A percentile compares a stretch with the other conserved stretches of the same genome.
phyloP scores from a whole-genome alignment of 2,329 filamentous ascomycete species.

The Rhexocercosporidium sp. region DNA sequence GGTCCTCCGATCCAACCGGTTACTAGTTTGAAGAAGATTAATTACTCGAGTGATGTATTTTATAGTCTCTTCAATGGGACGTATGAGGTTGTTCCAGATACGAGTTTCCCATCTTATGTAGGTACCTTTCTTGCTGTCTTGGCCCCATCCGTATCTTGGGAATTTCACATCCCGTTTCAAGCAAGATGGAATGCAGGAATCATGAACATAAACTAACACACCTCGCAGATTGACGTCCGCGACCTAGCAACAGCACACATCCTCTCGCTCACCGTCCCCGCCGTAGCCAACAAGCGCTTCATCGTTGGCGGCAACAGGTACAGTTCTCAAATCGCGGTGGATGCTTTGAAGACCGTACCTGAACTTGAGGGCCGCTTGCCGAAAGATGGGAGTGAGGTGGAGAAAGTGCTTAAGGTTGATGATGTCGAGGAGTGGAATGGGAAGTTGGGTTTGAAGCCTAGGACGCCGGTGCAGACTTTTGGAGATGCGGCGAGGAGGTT shows the following conservation, averaged over 20 bases:
- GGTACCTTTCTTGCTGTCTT: not conserved
- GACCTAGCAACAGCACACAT: slow-evolving; percentile 40
- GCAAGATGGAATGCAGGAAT: not conserved
- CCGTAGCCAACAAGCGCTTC: slow-evolving; percentile 35
- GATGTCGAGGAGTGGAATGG: slow-evolving; percentile 33
- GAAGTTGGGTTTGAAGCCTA: slow-evolving; percentile 29
- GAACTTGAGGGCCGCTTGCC: slow-evolving; percentile 38
- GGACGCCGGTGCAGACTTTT: slow-evolving; percentile 34
- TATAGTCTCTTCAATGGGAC: slow-evolving; percentile 39
- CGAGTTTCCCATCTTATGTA: slow-evolving; percentile 33
- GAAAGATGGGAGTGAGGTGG: slow-evolving; percentile 35
- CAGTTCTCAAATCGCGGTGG: slow-evolving; percentile 31
- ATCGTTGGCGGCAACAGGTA: slow-evolving; percentile 27
- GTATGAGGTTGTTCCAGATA: slow-evolving; percentile 33
- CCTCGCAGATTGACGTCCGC: slow-evolving; percentile 37
- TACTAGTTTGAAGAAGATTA: slow-evolving; percentile 34
- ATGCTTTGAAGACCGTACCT: slow-evolving; percentile 34
- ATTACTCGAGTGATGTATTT: slow-evolving; percentile 36
- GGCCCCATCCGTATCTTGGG: too few species aligned
- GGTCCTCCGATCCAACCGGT: slow-evolving; percentile 39
- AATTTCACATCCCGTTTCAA: not conserved
- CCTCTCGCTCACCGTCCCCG: slow-evolving; percentile 32
- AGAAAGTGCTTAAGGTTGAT: slow-evolving; percentile 25
- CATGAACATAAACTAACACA: not conserved
- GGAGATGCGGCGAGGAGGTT: slow-evolving; percentile 37